Conservation (phyloP, 1,284 basidiomycete genomes). For the Phaffia rhodozyma region DNA sequence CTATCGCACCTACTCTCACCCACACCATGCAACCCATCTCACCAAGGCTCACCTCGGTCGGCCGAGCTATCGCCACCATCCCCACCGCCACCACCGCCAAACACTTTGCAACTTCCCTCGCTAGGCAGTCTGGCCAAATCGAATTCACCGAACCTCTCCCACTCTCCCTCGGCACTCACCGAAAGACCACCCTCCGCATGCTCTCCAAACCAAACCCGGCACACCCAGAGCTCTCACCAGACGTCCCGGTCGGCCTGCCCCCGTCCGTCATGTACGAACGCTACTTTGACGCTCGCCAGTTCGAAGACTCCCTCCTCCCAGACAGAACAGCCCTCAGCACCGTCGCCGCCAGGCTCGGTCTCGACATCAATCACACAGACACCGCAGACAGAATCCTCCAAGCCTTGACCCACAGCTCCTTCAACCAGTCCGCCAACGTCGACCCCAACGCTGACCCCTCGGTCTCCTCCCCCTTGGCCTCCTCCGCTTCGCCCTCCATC, state of each 20-base stretch:
- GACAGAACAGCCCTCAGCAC: background rate
- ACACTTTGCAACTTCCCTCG: background rate
- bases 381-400: background rate
- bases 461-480: background rate
- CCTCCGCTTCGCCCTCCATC: background rate
- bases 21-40: background rate
- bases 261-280: too few relatives aligned
- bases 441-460: background rate
- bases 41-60: background rate
- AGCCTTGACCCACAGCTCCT: slow-evolving; percentile 9
- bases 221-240: too few relatives aligned
- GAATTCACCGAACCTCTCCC: too few relatives aligned
- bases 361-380: background rate
- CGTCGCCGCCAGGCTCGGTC: slow-evolving; percentile 1
- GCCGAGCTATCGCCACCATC: background rate
- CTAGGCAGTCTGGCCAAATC: too few relatives aligned
- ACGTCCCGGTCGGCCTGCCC: too few relatives aligned
- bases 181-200: background rate
- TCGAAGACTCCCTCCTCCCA: background rate
- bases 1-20: too few relatives aligned
- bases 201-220: too few relatives aligned
- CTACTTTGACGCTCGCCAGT: too few relatives aligned
- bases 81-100: background rate
- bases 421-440: background rate
- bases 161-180: background rate